Base-by-base conservation (phyloP, 2,329 filamentous ascomycete genomes). In the Cladophialophora carrionii region DNA sequence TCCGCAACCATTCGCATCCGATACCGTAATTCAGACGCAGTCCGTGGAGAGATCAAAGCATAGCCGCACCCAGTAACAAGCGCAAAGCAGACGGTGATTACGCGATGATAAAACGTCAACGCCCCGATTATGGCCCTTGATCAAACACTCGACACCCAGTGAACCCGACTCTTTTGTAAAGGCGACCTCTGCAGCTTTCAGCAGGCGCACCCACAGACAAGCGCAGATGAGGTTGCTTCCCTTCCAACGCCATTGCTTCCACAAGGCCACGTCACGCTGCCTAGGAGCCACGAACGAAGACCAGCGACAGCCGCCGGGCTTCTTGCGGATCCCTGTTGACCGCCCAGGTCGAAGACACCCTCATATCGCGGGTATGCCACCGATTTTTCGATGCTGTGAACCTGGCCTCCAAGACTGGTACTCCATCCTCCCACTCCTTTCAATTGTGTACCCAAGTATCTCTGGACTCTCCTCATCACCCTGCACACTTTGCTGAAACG, bases 391-490 rank as follows among this genome's bases (percentile, higher is more conserved):
- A 43, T n/a, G 17, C 37, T n/a, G 37, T 43, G n/a, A 14, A 43
- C 37, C 17, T 20, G 37, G 17, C 37, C 37, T 7, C 37, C 37
- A n/a, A 17, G 37, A n/a, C 17, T 43, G 37, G n/a, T 43, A 43
- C 37, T 43, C 37, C 37, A 17, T 29, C n/a, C 24, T 29, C 26
- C 29, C 29, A 8, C 29, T 32, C 29, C 17, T 54, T 29, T 29
- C 48, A 52, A 7, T 12, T 52, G 20, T 52, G 37, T 43, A 43
- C 37, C 37, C 37, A 43, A 43, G 37, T 6, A 43, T 55, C 22
- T 51, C 57, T 59, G 31, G 22, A 37, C 59, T 37, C 55, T 32
- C 52, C 37, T 43, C 63, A n/a, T 63, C 60, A 48, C 34, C 65
- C 41, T 46, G 26, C 62, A 56, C 14, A 31, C 29, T 12, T 29